A percentile compares a stretch with the other conserved stretches of the same genome.
phyloP scores from a whole-genome alignment of 768 basidiomycete species.

The Amylocystis lapponica region DNA sequence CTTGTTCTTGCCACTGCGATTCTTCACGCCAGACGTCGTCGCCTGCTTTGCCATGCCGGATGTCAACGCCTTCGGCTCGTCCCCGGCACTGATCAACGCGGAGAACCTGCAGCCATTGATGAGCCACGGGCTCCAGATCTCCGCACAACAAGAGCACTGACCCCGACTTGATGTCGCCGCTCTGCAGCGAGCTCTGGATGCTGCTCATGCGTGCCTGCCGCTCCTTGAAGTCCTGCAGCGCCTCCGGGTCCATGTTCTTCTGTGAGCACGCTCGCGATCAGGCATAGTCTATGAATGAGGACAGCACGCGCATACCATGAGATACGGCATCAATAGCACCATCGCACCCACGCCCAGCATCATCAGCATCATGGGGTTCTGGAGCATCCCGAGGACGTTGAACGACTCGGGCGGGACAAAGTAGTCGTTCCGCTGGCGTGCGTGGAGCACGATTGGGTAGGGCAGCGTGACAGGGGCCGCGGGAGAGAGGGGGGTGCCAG shows the following conservation, averaged over 20 bases:
- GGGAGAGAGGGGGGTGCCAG: slow-evolving; percentile 65
- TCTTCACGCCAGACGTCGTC: slow-evolving; percentile 13
- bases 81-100: slow-evolving; percentile 35
- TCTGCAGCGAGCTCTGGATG: slow-evolving; percentile 51
- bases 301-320: slow-evolving; percentile 50
- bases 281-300: neutral
- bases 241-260: slow-evolving; percentile 75
- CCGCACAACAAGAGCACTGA: no score
- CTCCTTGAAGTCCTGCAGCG: slow-evolving; percentile 56
- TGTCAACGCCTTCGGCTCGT: slow-evolving; percentile 28
- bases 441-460: slow-evolving; percentile 53
- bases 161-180: slow-evolving; percentile 56
- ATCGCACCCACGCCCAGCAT: slow-evolving; percentile 62
- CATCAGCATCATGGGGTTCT: slow-evolving; percentile 81
- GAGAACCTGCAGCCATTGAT: slow-evolving; percentile 42
- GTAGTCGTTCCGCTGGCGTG: slow-evolving; percentile 54
- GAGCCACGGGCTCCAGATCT: no score
- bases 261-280: slow-evolving; percentile 27
- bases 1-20: slow-evolving; percentile 27
- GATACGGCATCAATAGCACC: slow-evolving; percentile 69
- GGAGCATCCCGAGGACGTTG: slow-evolving; percentile 68
- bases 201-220: slow-evolving; percentile 53
- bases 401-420: slow-evolving; percentile 69
- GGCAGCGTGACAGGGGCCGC: slow-evolving; percentile 47
- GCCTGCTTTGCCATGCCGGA: slow-evolving; percentile 12